These are phyloP conservation scores for Ocimum tenuiflorum DNA, from an alignment of 257 asterid genomes.

Conservation along the genomic window DNA sequence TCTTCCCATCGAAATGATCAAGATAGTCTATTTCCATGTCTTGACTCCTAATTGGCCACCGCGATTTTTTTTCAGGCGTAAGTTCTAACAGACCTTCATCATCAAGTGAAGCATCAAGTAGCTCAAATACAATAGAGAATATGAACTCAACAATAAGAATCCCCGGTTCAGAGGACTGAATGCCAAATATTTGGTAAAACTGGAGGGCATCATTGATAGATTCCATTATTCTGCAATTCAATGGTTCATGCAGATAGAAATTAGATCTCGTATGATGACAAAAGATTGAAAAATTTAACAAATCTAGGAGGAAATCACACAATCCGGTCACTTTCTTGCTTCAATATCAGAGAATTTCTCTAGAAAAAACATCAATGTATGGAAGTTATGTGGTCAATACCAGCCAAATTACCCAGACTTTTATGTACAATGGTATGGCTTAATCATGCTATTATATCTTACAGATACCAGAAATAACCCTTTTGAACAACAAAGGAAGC, in stretches of 20 bases:
- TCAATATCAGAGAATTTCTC: conserved; percentile 18
- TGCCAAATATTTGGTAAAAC: conserved; percentile 52
- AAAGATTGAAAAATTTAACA: conserved; percentile 5
- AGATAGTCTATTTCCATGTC: conserved; percentile 71
- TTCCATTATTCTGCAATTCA: conserved; percentile 83
- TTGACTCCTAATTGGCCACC: conserved; percentile 62
- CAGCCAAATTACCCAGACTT: conserved; percentile 8
- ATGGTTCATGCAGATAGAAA: conserved; percentile 5
- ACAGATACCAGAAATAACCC: background rate
- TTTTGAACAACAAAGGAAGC: background rate
- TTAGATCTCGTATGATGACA: background rate
- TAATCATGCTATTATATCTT: background rate
- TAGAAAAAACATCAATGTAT: background rate
- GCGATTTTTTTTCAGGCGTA: conserved; percentile 65
- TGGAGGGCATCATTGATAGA: conserved; percentile 59
- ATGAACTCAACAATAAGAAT: conserved; percentile 55
- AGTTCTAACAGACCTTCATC: conserved; percentile 78
- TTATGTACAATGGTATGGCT: background rate
- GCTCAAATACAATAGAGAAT: conserved; percentile 69
- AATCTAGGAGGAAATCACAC: background rate
- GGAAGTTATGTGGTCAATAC: background rate
- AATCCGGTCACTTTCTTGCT: background rate
- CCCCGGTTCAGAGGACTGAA: conserved; percentile 75
- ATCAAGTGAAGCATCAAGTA: conserved; percentile 90
- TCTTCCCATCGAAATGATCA: conserved; percentile 51